Percentiles rank a stretch among this genome's conserved stretches.
phyloP scores from a whole-genome alignment of 108 stramenopile species.

The Cyclotella cryptica region DNA sequence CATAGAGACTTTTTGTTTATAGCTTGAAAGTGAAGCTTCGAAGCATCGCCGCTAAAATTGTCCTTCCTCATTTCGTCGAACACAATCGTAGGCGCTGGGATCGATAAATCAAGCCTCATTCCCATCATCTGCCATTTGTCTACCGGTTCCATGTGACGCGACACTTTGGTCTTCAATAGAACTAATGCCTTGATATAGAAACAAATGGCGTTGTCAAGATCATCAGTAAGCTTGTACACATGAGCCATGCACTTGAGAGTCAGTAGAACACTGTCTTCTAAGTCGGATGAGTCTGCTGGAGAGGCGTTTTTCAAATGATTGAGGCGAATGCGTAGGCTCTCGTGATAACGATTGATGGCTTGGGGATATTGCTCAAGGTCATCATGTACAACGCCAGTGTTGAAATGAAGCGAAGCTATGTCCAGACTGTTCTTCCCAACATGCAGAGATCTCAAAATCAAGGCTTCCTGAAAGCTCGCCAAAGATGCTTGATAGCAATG shows the following conservation, averaged over 20 bases:
- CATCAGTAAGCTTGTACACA: conserved; percentile 36
- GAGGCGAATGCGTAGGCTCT: conserved; percentile 55
- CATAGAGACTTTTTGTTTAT: conserved; percentile 45
- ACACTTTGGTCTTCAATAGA: conserved; percentile 27
- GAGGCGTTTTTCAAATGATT: conserved; percentile 31
- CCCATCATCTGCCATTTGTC: conserved; percentile 43
- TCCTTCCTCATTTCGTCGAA: conserved; percentile 32
- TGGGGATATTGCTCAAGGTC: conserved; percentile 49
- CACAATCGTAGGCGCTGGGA: conserved; percentile 39
- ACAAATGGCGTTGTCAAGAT: conserved; percentile 42
- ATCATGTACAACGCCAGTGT: conserved; percentile 54
- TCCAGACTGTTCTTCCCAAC: conserved; percentile 51
- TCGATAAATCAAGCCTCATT: conserved; percentile 22
- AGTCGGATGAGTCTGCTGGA: conserved; percentile 5
- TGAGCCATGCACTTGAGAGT: conserved; percentile 54
- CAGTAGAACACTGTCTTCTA: conserved; percentile 39
- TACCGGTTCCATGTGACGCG: conserved; percentile 11
- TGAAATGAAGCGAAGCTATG: conserved; percentile 58
- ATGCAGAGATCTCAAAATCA: conserved; percentile 49
- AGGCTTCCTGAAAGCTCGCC: conserved; percentile 50
- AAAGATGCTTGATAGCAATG: conserved; percentile 42
- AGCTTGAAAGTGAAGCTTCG: conserved; percentile 38
- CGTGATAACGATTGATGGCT: conserved; percentile 48
- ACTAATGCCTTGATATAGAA: conserved; percentile 47
- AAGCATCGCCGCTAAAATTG: conserved; percentile 1